These are phyloP conservation scores for Ophiocordyceps camponoti-floridani DNA, from an alignment of 2,329 filamentous ascomycete species.

Conservation along the genomic window DNA sequence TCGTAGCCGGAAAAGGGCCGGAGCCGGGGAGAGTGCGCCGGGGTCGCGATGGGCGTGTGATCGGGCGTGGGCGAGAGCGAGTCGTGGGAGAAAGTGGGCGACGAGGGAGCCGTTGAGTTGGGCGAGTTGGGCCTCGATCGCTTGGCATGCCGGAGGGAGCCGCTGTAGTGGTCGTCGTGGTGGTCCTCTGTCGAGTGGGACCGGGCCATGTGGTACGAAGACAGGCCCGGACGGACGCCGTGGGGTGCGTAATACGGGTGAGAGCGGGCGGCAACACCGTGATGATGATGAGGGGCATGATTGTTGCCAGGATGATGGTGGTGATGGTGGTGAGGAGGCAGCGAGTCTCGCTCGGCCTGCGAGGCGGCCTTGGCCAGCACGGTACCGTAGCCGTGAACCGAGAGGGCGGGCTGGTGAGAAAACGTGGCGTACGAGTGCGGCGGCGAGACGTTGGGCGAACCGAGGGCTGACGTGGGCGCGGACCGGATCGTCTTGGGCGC, in stretches of 20 bases:
- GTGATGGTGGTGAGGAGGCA: slow-evolving; percentile 17
- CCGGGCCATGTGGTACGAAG: slow-evolving; percentile 86
- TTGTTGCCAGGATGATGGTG: slow-evolving; percentile 24
- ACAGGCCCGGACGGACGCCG: slow-evolving; percentile 55
- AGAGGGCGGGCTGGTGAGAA: slow-evolving; percentile 30
- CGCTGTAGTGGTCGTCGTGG: slow-evolving; percentile 57
- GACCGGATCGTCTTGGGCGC: slow-evolving; percentile 70
- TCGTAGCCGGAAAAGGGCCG: slow-evolving; percentile 64
- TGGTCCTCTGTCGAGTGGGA: slow-evolving; percentile 69
- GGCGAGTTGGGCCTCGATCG: slow-evolving; percentile 85
- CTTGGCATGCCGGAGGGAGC: slow-evolving; percentile 56
- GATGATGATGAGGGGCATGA: no score
- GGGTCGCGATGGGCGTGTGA: slow-evolving; percentile 94
- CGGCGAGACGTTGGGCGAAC: slow-evolving; percentile 89
- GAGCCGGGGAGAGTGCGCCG: slow-evolving; percentile 83
- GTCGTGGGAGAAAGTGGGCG: slow-evolving; percentile 90
- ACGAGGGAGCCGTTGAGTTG: slow-evolving; percentile 88
- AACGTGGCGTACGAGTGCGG: slow-evolving; percentile 73
- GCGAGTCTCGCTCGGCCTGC: slow-evolving; percentile 42
- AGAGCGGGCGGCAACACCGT: slow-evolving; percentile 21
- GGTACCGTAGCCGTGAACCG: slow-evolving; percentile 31
- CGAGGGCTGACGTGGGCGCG: slow-evolving; percentile 69
- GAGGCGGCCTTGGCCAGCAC: slow-evolving; percentile 42
- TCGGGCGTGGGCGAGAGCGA: slow-evolving; percentile 90
- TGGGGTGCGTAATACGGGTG: slow-evolving; percentile 4